Base-by-base conservation (phyloP, 306 rosid genomes). In the Quercus cerris region DNA sequence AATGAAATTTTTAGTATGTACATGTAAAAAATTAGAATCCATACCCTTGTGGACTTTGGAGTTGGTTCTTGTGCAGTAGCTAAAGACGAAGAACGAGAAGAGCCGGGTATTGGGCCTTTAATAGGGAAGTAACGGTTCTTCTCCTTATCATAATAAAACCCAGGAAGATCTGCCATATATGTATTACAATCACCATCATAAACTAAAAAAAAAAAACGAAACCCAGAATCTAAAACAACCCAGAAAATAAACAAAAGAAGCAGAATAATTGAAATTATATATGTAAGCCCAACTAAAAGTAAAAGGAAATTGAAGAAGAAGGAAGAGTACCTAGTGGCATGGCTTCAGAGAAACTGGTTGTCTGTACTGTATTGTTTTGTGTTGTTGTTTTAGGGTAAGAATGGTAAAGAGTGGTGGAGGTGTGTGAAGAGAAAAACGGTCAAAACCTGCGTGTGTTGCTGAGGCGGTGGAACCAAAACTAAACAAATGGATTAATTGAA, bases 81-180 rank as follows among this genome's bases (percentile, higher is more conserved):
- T 57, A 74, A 46, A 49, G 86, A 23, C 52, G 90, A 74, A 67
- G 90, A 25, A 46, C 80, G 77, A 76, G 90, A 64, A 80, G 91
- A 83, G 19, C 98, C 97, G 1, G 97, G 98, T 13, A 89, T 87
- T n/a, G 91, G 97, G 12, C 94, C 92, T 77, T 91, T 94, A 71
- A 87, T 78, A 46, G 92, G 93, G 80, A 94, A 94, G 84, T 91
- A 94, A 77, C 97, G 83, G 77, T 90, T 91, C 94, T 86, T 94
- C 86, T 87, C 94, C 68, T 81, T 81, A 75, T 92, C 95, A 80
- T 75, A 94, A 61, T 94, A 94, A 79, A 87, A 94, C 77, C 97
- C 97, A 5, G 97, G 98, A 82, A 92, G 87, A 73, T 91, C 97
- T 94, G 91, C 18, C 5, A 74, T 56, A 78, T 33, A 5, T 20